Conservation (phyloP, 371 early-diverging fungal species). For the Apophysomyces ossiformis region DNA sequence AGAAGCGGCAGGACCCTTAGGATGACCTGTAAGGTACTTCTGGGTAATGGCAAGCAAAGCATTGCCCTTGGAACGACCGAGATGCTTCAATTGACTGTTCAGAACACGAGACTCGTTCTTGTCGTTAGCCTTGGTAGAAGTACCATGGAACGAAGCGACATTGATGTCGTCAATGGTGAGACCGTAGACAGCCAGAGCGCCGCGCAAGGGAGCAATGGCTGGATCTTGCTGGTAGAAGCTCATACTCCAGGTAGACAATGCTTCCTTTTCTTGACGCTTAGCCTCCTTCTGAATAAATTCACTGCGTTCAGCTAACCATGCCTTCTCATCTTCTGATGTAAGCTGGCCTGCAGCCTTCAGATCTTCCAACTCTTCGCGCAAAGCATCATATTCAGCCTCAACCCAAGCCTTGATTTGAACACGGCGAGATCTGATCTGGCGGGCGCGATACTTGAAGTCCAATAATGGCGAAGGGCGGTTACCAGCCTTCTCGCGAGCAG, state of each 20-base stretch:
- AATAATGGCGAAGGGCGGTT: slow-evolving; percentile 79
- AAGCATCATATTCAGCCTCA: slow-evolving; percentile 76
- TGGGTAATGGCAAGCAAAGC: slow-evolving; percentile 86
- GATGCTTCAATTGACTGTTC: slow-evolving; percentile 85
- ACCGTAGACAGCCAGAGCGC: slow-evolving; percentile 90
- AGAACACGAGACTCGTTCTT: slow-evolving; percentile 93
- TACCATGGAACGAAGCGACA: slow-evolving; percentile 98
- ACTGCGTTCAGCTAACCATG: slow-evolving; percentile 78
- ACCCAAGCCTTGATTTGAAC: slow-evolving; percentile 88
- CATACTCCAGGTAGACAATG: slow-evolving; percentile 82
- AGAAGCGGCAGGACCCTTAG: slow-evolving; percentile 97
- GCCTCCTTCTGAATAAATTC: slow-evolving; percentile 87
- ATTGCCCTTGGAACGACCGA: slow-evolving; percentile 91
- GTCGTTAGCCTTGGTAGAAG: slow-evolving; percentile 96
- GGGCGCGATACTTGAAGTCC: slow-evolving; percentile 89
- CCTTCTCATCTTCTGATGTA: slow-evolving; percentile 62
- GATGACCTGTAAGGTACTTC: slow-evolving; percentile 96
- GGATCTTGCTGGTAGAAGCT: slow-evolving; percentile 87
- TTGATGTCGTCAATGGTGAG: slow-evolving; percentile 93
- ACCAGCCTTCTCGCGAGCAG: slow-evolving; percentile 80
- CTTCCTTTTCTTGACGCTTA: slow-evolving; percentile 84
- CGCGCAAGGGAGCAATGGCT: slow-evolving; percentile 89
- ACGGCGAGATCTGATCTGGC: slow-evolving; percentile 82
- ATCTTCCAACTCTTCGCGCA: slow-evolving; percentile 77
- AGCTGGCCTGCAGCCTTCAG: slow-evolving; percentile 69